A percentile compares a stretch with the other conserved stretches of the same genome.
phyloP scores from a whole-genome alignment of 371 early-diverging fungal genomes.

The Cokeromyces recurvatus region DNA sequence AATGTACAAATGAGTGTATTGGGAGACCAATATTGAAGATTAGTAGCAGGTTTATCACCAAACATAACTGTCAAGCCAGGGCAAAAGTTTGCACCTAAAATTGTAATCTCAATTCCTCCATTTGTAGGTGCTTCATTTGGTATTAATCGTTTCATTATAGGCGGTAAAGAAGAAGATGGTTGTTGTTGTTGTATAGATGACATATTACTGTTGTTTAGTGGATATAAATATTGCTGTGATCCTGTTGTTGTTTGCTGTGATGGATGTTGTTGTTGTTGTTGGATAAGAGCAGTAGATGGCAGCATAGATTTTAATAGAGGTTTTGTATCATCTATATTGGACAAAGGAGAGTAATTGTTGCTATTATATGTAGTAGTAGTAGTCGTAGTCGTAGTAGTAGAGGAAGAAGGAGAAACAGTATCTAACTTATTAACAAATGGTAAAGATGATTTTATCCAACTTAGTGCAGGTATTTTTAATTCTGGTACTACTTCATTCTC shows the following conservation, averaged over 20 bases:
- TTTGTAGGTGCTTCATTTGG: slow-evolving; percentile 77
- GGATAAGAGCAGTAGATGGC: background rate
- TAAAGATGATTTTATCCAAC: slow-evolving; percentile 13
- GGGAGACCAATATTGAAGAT: slow-evolving; percentile 67
- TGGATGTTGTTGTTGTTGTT: slow-evolving; percentile 1
- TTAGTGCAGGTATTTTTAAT: slow-evolving; percentile 1
- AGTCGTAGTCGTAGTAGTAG: background rate
- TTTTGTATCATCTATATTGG: background rate
- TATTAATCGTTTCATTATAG: slow-evolving; percentile 53
- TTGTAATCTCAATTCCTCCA: slow-evolving; percentile 83
- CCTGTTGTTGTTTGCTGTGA: too few species aligned
- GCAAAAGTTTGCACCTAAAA: slow-evolving; percentile 76
- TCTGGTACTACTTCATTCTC: slow-evolving; percentile 26
- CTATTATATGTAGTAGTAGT: background rate
- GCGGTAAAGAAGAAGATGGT: background rate
- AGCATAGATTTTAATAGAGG: slow-evolving; percentile 5
- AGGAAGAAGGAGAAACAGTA: background rate
- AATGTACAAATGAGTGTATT: slow-evolving; percentile 79
- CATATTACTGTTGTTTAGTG: background rate
- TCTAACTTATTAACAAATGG: background rate
- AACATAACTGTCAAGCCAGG: slow-evolving; percentile 60
- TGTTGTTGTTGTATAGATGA: background rate
- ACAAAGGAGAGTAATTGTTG: background rate
- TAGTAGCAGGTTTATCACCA: slow-evolving; percentile 53
- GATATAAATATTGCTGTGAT: slow-evolving; percentile 14